Base-by-base conservation (phyloP, 2,329 filamentous ascomycete genomes). In the Venturia carpophila region DNA sequence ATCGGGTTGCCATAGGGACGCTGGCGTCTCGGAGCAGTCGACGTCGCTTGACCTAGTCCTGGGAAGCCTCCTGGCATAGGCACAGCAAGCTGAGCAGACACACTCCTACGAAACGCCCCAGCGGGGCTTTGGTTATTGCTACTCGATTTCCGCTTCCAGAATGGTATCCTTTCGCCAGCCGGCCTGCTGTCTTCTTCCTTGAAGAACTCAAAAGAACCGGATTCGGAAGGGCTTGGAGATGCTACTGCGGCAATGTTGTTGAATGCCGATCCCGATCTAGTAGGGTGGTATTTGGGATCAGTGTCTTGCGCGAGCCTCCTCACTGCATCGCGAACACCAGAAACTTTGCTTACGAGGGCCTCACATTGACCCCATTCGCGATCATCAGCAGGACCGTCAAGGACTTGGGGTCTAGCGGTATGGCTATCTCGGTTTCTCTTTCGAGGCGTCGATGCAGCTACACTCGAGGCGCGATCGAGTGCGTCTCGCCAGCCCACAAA, bases 101-200 rank as follows among this genome's bases (percentile, higher is more conserved):
- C 75, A 68, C 77, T 82, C 72, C 79, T 76, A 64, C 75, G 77
- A 69, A 80, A 79, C 49, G 78, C 69, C 64, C 71, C 79, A 68
- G 77, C 74, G 24, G 76, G 76, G 68, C 73, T 78, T n/a, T 41
- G 34, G 37, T 73, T 76, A 27, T 77, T 78, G 52, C 74, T 77
- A 70, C 87, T 92, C 0, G 87, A 80, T 76, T 96, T 97, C 60
- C 93, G 86, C 75, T 92, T 96, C 94, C 94, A 99, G 72, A 99
- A 97, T 0, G 91, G 81, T 66, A 86, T 84, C 73, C 82, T 91
- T 64, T 91, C 86, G 11, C 58, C 52, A n/a, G 11, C 7, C 21
- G 71, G 68, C 1, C 65, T 67, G 30, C 68, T 71, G 24, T 74
- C 72, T 6, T 67, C 65, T n/a, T 76, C 71, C 69, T 75, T 66